Base-by-base conservation (phyloP, 768 basidiomycete genomes). In the Serendipita sp. region DNA sequence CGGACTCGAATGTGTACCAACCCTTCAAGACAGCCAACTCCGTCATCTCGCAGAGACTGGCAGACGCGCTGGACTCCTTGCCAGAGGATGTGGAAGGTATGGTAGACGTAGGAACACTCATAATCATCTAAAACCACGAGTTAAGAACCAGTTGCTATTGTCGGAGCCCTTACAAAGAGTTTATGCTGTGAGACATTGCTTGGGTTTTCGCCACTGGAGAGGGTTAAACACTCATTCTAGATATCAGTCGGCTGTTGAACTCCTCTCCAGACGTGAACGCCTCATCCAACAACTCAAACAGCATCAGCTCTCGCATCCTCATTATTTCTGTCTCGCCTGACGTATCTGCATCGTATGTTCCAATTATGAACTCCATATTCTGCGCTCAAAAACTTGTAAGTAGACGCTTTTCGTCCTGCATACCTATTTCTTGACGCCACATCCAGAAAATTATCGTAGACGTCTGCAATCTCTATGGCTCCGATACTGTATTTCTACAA, bases 351-450 rank as follows among this genome's bases (percentile, higher is more conserved):
- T 91, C 93, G 8, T 99, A 99, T 74, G 95, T 98, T 58, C 91
- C 95, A 30, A 85, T 98, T 72, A 99, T 99, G 96, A 98, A 98
- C 73, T 86, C 93, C 64, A 98, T 98, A 58, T 99, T 99, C 75
- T 93, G 94, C 16, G 96, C 96, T 3, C 96, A 99, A 74, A 99
- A 99, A 77, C 79, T 92, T 69, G 95, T 90, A 68, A 69, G 86
- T 74, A 65, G 54, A 63, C 30, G 38, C 13, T 7, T 41, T 41
- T 66, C 46, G 32, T 62, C 23, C 65, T 66, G 47, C 63, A 28
- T 54, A 66, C 65, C 45, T 45, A 63, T 16, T 34, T 52, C 3
- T 30, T 35, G 28, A 15, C 10, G 15, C 11, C 8, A 41, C 30
- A 30, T 46, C 16, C 72, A 97, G 95, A 94, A 91, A 85, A 89